phyloP scores from a whole-genome alignment of 2,329 filamentous ascomycete genomes.

The Diaporthe caulivora region DNA sequence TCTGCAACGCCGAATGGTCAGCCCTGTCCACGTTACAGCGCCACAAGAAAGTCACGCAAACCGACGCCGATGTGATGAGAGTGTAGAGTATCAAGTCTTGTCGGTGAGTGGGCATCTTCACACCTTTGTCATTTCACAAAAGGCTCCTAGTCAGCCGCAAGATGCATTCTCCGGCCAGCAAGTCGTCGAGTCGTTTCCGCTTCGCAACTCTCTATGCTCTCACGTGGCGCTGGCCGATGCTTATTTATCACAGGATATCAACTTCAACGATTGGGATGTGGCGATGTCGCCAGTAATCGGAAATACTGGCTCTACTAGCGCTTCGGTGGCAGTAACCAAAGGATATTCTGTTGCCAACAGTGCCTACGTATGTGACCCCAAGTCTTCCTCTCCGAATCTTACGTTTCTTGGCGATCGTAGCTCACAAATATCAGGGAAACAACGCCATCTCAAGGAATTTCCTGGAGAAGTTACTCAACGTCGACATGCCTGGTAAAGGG shows the following conservation, averaged over 20 bases:
- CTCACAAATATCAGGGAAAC: background rate
- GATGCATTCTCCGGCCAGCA: no score
- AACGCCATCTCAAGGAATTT: background rate
- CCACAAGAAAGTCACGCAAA: background rate
- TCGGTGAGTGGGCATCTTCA: slow-evolving; percentile 11
- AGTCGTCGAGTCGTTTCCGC: background rate
- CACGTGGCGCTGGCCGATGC: slow-evolving; percentile 25
- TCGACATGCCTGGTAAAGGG: slow-evolving; percentile 45
- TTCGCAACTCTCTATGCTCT: background rate
- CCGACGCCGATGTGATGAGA: slow-evolving; percentile 41
- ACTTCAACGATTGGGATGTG: slow-evolving; percentile 55
- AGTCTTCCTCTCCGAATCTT: background rate
- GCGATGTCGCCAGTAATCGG: slow-evolving; percentile 52
- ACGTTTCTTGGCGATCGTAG: fast-evolving
- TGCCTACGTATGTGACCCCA: slow-evolving; percentile 44
- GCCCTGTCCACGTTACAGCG: background rate
- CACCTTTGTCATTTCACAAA: no score
- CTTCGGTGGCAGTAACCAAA: slow-evolving; percentile 47
- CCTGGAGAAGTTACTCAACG: slow-evolving; percentile 29
- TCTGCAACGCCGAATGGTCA: slow-evolving; percentile 22
- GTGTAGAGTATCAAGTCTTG: slow-evolving; percentile 45
- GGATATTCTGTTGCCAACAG: slow-evolving; percentile 52
- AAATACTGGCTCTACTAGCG: slow-evolving; percentile 44
- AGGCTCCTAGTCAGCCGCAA: no score
- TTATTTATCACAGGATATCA: slow-evolving; percentile 41